Evolutionary conservation across 2,329 filamentous ascomycete genomes (phyloP).

Genomic region (Fusarium pilosicola): DNA sequence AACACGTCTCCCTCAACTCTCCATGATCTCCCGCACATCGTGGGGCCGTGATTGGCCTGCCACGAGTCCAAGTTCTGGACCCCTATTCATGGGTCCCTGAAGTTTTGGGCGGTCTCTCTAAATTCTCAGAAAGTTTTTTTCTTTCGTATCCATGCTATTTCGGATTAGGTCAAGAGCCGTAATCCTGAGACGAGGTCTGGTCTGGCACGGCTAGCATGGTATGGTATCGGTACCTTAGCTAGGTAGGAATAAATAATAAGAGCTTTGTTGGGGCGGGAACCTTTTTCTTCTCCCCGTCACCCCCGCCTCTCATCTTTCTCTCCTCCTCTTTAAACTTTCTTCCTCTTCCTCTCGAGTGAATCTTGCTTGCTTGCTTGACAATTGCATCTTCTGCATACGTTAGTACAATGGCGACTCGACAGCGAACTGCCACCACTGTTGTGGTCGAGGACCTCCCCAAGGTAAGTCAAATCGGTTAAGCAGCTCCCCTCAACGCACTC

Average conservation of each 20-base stretch:
- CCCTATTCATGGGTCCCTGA: conserved; percentile 36
- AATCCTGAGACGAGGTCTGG: conserved; percentile 16
- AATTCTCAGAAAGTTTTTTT: neutral
- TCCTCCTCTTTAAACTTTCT: neutral
- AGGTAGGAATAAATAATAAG: conserved; percentile 16
- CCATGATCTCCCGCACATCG: conserved; percentile 41
- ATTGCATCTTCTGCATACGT: neutral
- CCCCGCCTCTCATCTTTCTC: neutral
- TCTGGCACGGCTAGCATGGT: neutral
- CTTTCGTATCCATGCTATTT: conserved; percentile 27
- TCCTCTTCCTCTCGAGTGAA: neutral
- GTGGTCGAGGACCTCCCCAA: conserved; percentile 30
- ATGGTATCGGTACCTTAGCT: neutral
- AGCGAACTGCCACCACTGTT: conserved; percentile 41
- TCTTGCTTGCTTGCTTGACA: neutral
- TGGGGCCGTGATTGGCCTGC: conserved; percentile 35
- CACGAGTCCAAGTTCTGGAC: conserved; percentile 32
- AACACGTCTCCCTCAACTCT: conserved; percentile 28
- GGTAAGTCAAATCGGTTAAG: conserved; percentile 17
- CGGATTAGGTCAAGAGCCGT: conserved; percentile 37
- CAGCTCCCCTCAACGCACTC: neutral
- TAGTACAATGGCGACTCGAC: conserved; percentile 40
- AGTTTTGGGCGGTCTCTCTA: neutral
- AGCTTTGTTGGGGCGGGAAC: conserved; percentile 13
- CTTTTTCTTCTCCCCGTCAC: neutral